Evolutionary conservation across 768 basidiomycete genomes (phyloP).

Genomic region (Hygrocybe coccinea): DNA sequence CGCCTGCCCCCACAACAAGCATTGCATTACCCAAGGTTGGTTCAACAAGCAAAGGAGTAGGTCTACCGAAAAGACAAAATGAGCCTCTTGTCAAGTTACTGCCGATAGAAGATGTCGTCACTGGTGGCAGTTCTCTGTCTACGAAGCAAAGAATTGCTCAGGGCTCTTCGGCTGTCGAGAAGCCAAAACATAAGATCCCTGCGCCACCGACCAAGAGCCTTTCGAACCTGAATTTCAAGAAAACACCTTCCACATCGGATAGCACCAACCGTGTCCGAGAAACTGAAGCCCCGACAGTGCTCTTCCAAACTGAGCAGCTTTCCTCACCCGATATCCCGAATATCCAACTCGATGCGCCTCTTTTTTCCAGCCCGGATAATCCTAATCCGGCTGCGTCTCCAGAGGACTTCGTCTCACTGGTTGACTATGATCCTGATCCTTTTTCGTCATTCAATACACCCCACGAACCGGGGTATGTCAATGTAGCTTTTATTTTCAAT

Average conservation of each 20-base stretch:
- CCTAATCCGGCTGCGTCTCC: background rate
- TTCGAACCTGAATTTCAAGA: conserved; percentile 42
- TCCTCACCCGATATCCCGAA: background rate
- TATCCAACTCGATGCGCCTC: background rate
- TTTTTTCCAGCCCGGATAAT: background rate
- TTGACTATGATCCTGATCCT: conserved; percentile 1
- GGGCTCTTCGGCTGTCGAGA: conserved; percentile 33
- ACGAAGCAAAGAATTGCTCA: conserved; percentile 49
- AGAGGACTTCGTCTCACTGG: background rate
- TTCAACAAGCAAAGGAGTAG: conserved; percentile 13
- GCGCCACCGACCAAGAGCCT: conserved; percentile 13
- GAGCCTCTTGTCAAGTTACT: conserved; percentile 23
- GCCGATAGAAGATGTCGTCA: conserved; percentile 5
- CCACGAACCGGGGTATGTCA: background rate
- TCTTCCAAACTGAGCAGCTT: background rate
- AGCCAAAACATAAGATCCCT: conserved; percentile 29
- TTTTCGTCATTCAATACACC: background rate
- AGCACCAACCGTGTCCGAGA: conserved; percentile 4
- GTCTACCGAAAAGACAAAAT: conserved; percentile 10
- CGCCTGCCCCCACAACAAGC: conserved; percentile 7
- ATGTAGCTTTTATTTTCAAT: background rate
- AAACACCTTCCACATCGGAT: conserved; percentile 22
- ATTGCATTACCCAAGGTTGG: conserved; percentile 7
- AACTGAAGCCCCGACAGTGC: background rate
- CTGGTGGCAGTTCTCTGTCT: conserved; percentile 36